phyloP scores from a whole-genome alignment of 176 grass and related monocot genomes.

The Carex parvula region DNA sequence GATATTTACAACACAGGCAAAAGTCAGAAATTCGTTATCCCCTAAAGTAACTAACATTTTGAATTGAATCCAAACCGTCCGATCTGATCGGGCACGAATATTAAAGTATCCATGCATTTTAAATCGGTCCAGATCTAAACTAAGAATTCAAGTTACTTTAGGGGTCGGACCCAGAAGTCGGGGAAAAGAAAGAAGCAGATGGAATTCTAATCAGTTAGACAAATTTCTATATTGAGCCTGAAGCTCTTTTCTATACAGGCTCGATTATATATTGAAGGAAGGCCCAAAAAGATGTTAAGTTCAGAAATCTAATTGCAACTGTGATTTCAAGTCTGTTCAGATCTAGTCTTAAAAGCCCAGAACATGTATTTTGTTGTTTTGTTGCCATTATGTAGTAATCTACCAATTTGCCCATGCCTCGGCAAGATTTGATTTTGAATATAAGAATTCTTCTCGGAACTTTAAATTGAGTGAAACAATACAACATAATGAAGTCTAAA shows the following conservation, averaged over 20 bases:
- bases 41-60: no score
- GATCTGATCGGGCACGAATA: no score
- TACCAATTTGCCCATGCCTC: neutral
- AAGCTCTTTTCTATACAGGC: neutral
- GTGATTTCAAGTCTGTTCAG: neutral
- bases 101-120: no score
- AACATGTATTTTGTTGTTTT: neutral
- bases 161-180: neutral
- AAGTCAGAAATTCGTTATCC: no score
- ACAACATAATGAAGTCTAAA: neutral
- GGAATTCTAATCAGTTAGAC: neutral
- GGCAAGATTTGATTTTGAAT: neutral
- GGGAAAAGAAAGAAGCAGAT: neutral
- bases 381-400: neutral
- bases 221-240: neutral
- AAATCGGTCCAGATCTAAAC: no score
- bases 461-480: slow-evolving; percentile 14
- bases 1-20: no score
- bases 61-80: no score
- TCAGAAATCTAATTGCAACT: neutral
- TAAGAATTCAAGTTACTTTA: no score
- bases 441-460: neutral
- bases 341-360: neutral
- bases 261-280: neutral
- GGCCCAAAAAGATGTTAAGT: neutral